Percentiles rank a stretch among this genome's conserved stretches.
phyloP scores from a whole-genome alignment of 208 protist species.

The Leishmania arabica region DNA sequence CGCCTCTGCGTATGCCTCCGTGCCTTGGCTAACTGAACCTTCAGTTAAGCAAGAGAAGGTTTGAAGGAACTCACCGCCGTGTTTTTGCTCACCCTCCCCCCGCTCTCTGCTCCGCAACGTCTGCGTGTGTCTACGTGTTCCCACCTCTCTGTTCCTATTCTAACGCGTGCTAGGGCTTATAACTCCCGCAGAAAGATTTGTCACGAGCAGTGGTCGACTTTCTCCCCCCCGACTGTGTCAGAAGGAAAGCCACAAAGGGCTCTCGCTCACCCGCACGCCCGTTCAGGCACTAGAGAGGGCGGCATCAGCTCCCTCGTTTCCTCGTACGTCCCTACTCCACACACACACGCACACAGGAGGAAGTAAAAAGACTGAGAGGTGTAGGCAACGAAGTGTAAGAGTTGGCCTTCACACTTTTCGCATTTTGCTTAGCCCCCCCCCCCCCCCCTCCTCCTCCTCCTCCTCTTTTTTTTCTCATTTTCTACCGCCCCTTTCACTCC shows the following conservation, averaged over 20 bases:
- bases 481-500: background rate
- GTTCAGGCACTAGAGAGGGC: background rate
- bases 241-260: background rate
- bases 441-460: background rate
- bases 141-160: background rate
- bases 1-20: background rate
- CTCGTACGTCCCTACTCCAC: background rate
- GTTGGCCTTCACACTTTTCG: background rate
- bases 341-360: background rate
- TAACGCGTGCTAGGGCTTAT: background rate
- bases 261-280: background rate
- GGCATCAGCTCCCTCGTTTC: background rate
- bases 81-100: background rate
- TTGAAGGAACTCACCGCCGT: no score
- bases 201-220: background rate
- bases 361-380: background rate
- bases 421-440: background rate
- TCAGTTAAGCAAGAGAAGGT: background rate
- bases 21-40: background rate
- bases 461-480: background rate
- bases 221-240: background rate
- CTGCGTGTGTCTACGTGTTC: background rate
- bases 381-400: background rate
- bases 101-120: background rate
- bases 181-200: background rate